Evolutionary conservation across 257 asterid species (phyloP), one percentile per base, ranked within the genome.

Genomic region (Solanum paucissectum): DNA sequence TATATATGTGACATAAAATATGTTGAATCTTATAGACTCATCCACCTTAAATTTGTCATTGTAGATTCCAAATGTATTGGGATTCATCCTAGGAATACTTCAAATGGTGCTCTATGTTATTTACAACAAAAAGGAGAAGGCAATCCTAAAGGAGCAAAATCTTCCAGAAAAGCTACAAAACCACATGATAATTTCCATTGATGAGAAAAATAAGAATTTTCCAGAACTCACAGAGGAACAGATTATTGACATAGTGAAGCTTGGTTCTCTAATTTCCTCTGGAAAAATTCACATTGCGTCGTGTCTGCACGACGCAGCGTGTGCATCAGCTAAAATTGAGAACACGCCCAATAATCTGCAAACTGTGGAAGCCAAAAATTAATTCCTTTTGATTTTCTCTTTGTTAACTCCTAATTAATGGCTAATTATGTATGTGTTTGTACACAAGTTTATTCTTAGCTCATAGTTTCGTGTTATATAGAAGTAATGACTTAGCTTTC

Each of bases 31-130:
- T 34, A 27, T 79, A 2, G 27, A 14, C 12, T 37, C 2, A 27
- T 79, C 5, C 66, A 14, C 12, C 25, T 79, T 34, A 27, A 64
- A 27, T 58, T 9, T 69, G 21, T 76, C 12, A 20, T 27, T 38
- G 14, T 36, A 94, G 98, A 87, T 93, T 88, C 96, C 98, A 7
- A 94, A 94, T 77, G 88, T 94, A 23, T 89, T 94, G 62, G 98
- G 98, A 11, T 93, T 94, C 90, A 7, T 12, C 88, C 91, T 93
- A 10, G 98, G 98, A 58, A 69, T 93, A 66, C 64, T 91, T 40
- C 98, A 94, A 84, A 93, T 94, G 92, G 90, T 89, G 58, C 83
- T 94, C 4, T 94, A 94, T 2, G 72, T 87, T 16, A 79, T 88
- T 40, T 94, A 92, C 90, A 92, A 89, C 49, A 92, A 89, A 6